Conservation (phyloP, 2,329 filamentous ascomycete species). For the Pseudocercospora fuligena region DNA sequence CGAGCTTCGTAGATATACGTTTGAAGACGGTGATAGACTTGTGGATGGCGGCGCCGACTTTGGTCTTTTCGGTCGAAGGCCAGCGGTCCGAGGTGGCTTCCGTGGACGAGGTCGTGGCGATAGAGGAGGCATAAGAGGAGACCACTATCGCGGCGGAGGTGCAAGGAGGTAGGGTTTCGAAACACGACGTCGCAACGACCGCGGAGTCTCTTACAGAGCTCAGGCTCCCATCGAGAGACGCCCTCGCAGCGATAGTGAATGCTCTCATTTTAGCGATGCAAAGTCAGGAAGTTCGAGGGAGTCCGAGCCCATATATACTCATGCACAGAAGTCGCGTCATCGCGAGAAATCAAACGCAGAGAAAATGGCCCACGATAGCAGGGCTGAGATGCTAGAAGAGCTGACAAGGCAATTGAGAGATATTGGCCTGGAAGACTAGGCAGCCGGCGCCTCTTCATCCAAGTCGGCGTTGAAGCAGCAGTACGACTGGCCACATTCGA, state of each 20-base stretch:
- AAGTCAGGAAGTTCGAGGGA: not conserved
- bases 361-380: no score
- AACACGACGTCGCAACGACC: not conserved
- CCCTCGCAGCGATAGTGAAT: not conserved
- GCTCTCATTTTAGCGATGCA: not conserved
- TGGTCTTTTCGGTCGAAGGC: conserved; percentile 37
- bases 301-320: not conserved
- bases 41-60: conserved; percentile 48
- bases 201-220: not conserved
- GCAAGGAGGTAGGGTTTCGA: conserved; percentile 3
- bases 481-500: not conserved
- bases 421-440: not conserved
- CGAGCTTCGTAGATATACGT: conserved; percentile 48
- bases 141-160: conserved; percentile 27
- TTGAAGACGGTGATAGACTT: conserved; percentile 50
- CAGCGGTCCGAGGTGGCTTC: conserved; percentile 22
- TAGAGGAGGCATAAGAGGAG: conserved; percentile 29
- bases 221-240: not conserved
- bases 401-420: not conserved
- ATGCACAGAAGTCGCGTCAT: not conserved
- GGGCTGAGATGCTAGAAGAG: not conserved
- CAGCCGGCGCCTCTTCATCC: not conserved
- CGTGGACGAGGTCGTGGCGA: conserved; percentile 25
- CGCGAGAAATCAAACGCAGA: not conserved
- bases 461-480: not conserved